Base-by-base conservation (phyloP, 2,329 filamentous ascomycete genomes). In the Lecanosticta acicola region DNA sequence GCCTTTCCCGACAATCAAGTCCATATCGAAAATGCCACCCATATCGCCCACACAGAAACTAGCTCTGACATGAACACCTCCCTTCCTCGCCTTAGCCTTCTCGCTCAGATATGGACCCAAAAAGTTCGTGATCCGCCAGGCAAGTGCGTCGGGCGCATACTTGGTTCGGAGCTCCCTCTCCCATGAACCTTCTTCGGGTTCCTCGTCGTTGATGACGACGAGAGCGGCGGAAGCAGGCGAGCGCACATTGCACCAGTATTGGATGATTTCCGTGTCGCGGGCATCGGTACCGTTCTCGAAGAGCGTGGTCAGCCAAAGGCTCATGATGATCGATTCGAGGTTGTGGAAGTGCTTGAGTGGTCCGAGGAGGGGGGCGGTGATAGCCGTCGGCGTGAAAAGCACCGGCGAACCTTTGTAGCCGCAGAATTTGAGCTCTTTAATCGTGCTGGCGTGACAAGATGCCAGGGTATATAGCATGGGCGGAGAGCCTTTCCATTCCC, bases 381-480 rank as follows among this genome's bases (percentile, higher is more conserved):
- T 67, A 0, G 65, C 55, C 1, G 66, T 68, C 5, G 64, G 60
- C 3, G 59, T 37, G 3, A 66, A 67, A 21, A 73, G 62, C 1
- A 70, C 61, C 0, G 71, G 66, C 11, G 66, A 63, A 32, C 71
- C 71, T 40, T 66, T 66, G 55, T 71, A 73, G 26, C 71, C 71
- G 46, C 71, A 74, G 35, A 74, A 67, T 47, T 74, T 74, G 39
- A 74, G 64, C 50, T 73, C 70, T 16, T 62, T 63, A 11, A 73
- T 49, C 1, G 67, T 71, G 7, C 47, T 50, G 4, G 66, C 64
- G 47, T 71, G 68, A 47, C 66, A 64, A 0, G 66, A 58, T 4
- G 69, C 69, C 8, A 73, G 60, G 0, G 65, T 70, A 49, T 70
- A 62, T 1, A 72, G 60, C 41, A 74, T 63, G 0, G 70, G 68